Evolutionary conservation across 1,284 basidiomycete genomes (phyloP).

Genomic region (Termitomyces sp.): DNA sequence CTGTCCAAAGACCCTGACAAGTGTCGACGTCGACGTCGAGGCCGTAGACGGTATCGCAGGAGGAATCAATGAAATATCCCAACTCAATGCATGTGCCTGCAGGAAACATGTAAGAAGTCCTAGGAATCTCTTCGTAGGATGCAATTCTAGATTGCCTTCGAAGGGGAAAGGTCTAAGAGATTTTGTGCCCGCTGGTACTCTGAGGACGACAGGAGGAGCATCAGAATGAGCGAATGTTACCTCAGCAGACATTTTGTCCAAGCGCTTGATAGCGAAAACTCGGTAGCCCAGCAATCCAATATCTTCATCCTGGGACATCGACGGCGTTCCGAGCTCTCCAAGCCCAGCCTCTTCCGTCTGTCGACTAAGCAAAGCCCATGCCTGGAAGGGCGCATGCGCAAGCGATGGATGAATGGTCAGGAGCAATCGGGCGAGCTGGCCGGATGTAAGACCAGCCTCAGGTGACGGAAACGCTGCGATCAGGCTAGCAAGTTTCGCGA

Average conservation of each 20-base stretch:
- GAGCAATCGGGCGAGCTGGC: slow-evolving; percentile 47
- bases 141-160: slow-evolving; percentile 26
- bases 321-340: slow-evolving; percentile 47
- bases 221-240: slow-evolving; percentile 37
- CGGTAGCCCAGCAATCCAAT: slow-evolving; percentile 51
- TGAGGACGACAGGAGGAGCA: slow-evolving; percentile 26
- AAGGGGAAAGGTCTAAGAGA: slow-evolving; percentile 37
- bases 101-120: slow-evolving; percentile 43
- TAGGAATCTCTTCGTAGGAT: slow-evolving; percentile 36
- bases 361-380: slow-evolving; percentile 54
- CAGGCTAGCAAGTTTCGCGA: slow-evolving; percentile 44
- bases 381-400: slow-evolving; percentile 47
- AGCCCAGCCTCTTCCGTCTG: slow-evolving; percentile 50
- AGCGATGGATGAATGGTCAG: slow-evolving; percentile 53
- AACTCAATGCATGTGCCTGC: slow-evolving; percentile 48
- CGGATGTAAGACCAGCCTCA: slow-evolving; percentile 29
- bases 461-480: slow-evolving; percentile 46
- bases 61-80: slow-evolving; percentile 50
- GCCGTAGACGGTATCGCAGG: slow-evolving; percentile 43
- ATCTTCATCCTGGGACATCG: slow-evolving; percentile 32
- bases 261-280: slow-evolving; percentile 35
- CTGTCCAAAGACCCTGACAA: slow-evolving; percentile 43
- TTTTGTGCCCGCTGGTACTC: slow-evolving; percentile 45
- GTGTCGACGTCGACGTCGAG: slow-evolving; percentile 45
- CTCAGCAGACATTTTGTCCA: slow-evolving; percentile 32